Percentiles rank a stretch among this genome's conserved stretches.
These are phyloP conservation scores for Cytidiella melzeri DNA, from an alignment of 768 basidiomycete genomes.

Conservation along the genomic window DNA sequence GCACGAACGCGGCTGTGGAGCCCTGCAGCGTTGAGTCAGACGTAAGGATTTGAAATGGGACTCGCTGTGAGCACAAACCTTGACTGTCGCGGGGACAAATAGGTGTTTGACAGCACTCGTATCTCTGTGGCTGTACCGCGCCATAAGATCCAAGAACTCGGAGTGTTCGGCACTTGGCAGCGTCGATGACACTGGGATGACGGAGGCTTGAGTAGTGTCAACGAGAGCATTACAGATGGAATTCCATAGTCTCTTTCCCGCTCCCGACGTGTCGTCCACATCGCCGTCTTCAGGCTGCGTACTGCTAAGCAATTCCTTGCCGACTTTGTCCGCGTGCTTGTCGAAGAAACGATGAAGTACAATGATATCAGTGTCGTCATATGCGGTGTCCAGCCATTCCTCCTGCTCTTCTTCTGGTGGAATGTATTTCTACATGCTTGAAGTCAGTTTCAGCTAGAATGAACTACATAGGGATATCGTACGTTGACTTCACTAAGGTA, in stretches of 20 bases:
- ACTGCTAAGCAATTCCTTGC: conserved; percentile 76
- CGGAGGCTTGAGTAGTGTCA: conserved; percentile 66
- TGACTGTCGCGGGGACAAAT: conserved; percentile 35
- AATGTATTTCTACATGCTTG: conserved; percentile 34
- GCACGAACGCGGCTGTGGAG: conserved; percentile 47
- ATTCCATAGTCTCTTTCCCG: conserved; percentile 82
- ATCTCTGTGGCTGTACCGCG: conserved; percentile 51
- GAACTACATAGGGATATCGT: conserved; percentile 17
- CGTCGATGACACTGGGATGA: conserved; percentile 55
- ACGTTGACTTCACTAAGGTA: conserved; percentile 77
- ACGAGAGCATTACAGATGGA: conserved; percentile 72
- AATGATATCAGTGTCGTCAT: conserved; percentile 79
- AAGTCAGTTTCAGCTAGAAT: neutral
- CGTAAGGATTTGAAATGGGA: too few species aligned
- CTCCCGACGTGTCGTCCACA: conserved; percentile 50
- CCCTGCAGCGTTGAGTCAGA: conserved; percentile 31
- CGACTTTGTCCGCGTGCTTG: conserved; percentile 81
- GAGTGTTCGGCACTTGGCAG: conserved; percentile 45
- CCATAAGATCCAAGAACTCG: conserved; percentile 65
- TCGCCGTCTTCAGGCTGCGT: conserved; percentile 36
- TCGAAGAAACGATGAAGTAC: conserved; percentile 82
- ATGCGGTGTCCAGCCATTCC: conserved; percentile 69
- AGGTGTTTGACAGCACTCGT: conserved; percentile 59
- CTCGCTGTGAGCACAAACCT: neutral
- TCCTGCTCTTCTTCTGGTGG: conserved; percentile 54